Conservation (phyloP, 345 rosid genomes). For the Eutrema yunnanense region DNA sequence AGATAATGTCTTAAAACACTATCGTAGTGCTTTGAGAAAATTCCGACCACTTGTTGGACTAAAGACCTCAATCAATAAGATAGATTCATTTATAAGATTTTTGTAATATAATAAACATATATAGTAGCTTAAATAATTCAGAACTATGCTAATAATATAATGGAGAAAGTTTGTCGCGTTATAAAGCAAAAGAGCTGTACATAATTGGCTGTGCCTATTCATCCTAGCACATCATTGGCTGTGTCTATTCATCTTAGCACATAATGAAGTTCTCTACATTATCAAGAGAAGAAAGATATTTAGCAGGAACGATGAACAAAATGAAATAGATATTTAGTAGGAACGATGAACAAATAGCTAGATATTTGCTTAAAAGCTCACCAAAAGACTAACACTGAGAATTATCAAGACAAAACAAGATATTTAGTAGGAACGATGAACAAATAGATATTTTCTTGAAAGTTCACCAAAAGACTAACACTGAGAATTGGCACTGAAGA, state of each 20-base stretch:
- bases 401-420: conserved; percentile 1
- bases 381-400: background rate
- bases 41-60: conserved; percentile 7
- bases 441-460: background rate
- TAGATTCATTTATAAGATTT: conserved; percentile 1
- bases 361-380: background rate
- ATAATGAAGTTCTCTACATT: background rate
- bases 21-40: conserved; percentile 17
- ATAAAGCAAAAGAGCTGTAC: conserved; percentile 2
- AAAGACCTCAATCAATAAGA: conserved; percentile 10
- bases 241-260: conserved; percentile 17
- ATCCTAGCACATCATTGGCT: conserved; percentile 13
- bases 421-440: background rate
- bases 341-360: background rate
- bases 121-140: background rate
- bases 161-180: conserved; percentile 7
- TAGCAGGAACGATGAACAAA: background rate
- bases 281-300: background rate
- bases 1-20: conserved; percentile 12
- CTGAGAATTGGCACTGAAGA: background rate
- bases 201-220: conserved; percentile 19
- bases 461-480: background rate
- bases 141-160: background rate
- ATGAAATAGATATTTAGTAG: background rate
- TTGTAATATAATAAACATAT: background rate